Evolutionary conservation across 1,284 basidiomycete species (phyloP).

Genomic region (Cryptococcus deneoformans): DNA sequence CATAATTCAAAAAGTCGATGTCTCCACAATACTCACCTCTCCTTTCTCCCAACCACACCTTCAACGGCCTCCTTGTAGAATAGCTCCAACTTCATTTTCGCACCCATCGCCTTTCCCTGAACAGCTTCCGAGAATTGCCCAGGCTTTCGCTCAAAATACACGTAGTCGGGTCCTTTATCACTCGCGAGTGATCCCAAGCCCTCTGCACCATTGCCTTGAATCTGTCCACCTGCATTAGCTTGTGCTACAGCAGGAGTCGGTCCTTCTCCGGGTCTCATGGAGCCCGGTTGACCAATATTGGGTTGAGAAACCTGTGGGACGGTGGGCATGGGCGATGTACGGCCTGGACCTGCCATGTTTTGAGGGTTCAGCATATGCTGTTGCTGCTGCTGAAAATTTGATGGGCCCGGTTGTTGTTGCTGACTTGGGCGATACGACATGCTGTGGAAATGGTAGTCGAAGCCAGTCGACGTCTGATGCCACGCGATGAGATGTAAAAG

Average conservation of each 20-base stretch:
- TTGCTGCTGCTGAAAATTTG: constrained; percentile 15
- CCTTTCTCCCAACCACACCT: constrained; percentile 83
- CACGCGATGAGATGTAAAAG: too few species aligned
- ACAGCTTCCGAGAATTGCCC: constrained; percentile 81
- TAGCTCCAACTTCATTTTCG: constrained; percentile 95
- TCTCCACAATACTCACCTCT: constrained; percentile 52
- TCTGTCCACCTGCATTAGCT: background rate
- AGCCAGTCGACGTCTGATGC: too few species aligned
- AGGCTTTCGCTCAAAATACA: constrained; percentile 91
- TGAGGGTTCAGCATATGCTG: constrained; percentile 15
- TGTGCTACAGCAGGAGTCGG: background rate
- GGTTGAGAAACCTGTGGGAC: constrained; percentile 29
- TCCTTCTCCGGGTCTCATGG: constrained; percentile 5
- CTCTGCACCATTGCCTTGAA: background rate
- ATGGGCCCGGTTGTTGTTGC: constrained; percentile 18
- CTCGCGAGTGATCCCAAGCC: background rate
- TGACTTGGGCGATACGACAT: constrained; percentile 23
- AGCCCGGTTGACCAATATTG: constrained; percentile 40
- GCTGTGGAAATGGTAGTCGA: too few species aligned
- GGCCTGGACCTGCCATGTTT: constrained; percentile 8
- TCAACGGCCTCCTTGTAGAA: constrained; percentile 97
- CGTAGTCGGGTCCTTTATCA: constrained; percentile 65
- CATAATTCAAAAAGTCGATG: background rate
- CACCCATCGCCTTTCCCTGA: constrained; percentile 86
- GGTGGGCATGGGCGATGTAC: constrained; percentile 37